These are phyloP conservation scores for Saturnispora silvae DNA, from an alignment of 805 yeast genomes.

Conservation along the genomic window DNA sequence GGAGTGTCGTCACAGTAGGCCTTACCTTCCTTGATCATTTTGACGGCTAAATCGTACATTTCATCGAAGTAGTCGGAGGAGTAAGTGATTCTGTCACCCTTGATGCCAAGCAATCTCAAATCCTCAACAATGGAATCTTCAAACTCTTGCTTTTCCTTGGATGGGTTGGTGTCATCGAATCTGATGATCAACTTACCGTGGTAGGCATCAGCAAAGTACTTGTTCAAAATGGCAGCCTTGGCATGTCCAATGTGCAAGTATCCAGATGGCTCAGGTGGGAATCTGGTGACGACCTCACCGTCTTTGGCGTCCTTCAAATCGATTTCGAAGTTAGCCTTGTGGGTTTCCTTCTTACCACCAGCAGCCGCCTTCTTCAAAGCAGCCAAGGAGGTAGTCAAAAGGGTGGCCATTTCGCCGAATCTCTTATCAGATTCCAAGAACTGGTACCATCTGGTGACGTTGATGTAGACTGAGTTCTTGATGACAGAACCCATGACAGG, in stretches of 20 bases:
- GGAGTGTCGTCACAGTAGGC: conserved; percentile 98
- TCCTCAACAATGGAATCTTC: conserved; percentile 93
- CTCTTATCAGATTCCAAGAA: conserved; percentile 55
- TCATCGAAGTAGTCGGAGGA: conserved; percentile 89
- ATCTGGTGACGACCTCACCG: conserved; percentile 96
- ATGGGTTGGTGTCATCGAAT: conserved; percentile 97
- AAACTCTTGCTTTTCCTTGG: conserved; percentile 91
- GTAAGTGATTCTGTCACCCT: conserved; percentile 79
- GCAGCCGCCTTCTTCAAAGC: conserved; percentile 67
- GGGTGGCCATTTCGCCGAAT: conserved; percentile 62
- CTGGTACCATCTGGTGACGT: conserved; percentile 89
- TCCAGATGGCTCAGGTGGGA: conserved; percentile 99
- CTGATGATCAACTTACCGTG: conserved; percentile 94
- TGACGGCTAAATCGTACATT: conserved; percentile 80
- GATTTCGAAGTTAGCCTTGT: conserved; percentile 92
- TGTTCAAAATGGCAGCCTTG: conserved; percentile 93
- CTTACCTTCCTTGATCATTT: conserved; percentile 87
- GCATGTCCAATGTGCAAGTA: conserved; percentile 98
- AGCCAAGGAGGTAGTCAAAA: conserved; percentile 54
- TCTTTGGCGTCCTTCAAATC: conserved; percentile 83
- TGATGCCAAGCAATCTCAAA: conserved; percentile 78
- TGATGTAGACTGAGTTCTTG: conserved; percentile 73
- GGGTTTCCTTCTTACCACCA: conserved; percentile 71
- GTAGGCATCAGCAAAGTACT: conserved; percentile 91
- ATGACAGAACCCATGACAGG: conserved; percentile 86